Evolutionary conservation across 108 stramenopile species (phyloP), one percentile per base, ranked within the genome.

Genomic region (Mayamaea pseudoterrestris): DNA sequence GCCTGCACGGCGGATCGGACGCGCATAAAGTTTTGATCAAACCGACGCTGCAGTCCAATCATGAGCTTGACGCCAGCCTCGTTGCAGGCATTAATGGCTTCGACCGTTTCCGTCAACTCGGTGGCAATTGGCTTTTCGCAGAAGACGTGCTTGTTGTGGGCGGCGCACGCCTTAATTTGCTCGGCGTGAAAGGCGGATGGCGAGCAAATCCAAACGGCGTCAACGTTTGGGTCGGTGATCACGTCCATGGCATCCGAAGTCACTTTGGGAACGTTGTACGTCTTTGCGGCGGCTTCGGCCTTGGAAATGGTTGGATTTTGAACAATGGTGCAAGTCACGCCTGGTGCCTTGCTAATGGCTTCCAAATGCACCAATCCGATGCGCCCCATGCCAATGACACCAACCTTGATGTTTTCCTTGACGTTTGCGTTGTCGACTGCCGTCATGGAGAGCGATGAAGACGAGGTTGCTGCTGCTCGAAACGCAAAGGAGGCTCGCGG

Each of bases 201-300:
- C 22, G 91, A 93, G 68, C 94, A 96, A 57, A 96, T 93, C 94
- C 94, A 96, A 8, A 96, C 93, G 23, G 94, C 94, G 63, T 96
- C 91, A 16, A 93, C 91, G 1, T 93, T 87, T 6, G 93, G 93
- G 50, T 93, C 81, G 20, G 64, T 84, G 66, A 96, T 96, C 3
- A 96, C 93, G 16, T 89, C 87, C 82, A 79, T 82, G 23, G 90
- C 90, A 66, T 89, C 82, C 24, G 57, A 50, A 8, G 84, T 91
- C 55, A 82, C 93, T 29, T 61, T 61, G n/a, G 89, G 74, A 5
- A 93, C 85, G 44, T 80, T 80, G 66, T 62, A 96, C 45, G 83
- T 73, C 30, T 55, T 53, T 47, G 94, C 93, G 32, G 92, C 92
- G 54, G 58, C 61, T 68, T 93, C 80, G 17, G 94, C 94, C 66